Evolutionary conservation across 202 grass and related monocot genomes (phyloP), one percentile per base, ranked within the genome.

Genomic region (Eragrostis tef): DNA sequence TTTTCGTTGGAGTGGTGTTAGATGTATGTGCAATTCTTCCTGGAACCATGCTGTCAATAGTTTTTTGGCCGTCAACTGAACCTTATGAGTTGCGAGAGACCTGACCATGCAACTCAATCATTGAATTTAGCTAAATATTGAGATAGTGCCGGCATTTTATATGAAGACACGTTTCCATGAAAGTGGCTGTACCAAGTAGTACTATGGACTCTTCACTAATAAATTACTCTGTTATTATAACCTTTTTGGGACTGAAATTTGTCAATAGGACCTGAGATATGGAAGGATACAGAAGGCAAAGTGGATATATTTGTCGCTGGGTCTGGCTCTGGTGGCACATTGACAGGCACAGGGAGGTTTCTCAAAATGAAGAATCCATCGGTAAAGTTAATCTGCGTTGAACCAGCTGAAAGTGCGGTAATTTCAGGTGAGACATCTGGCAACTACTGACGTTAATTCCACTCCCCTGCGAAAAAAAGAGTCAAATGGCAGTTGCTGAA

Each of bases 211-310:
- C 4, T 59, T 61, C 27, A 44, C 15, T 50, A 50, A 22, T 61
- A 69, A 67, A 52, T 66, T 39, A 65, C 27, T 24, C 29, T 41
- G n/a, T 52, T 53, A 8, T 21, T 80, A 29, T 54, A 51, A 52
- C 46, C 17, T 68, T 51, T 70, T 8, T 31, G 68, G 21, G 29
- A 36, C 44, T 69, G 61, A 34, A 31, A 68, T 67, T 72, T 78
- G 11, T 80, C 19, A 7, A 31, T 54, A 90, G 86, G 87, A 17
- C 82, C 82, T 56, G 87, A 86, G 62, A 87, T 93, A 83, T 90
- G 91, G 90, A 90, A 88, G 52, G 91, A 93, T 62, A 90, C 87
- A 78, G 85, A 67, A 80, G 85, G 87, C 24, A 90, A 90, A 82
- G 85, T 93, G 45, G 91, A 90, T 29, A 86, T 90, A 46, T 88